These are phyloP conservation scores for Kwoniella mangroviensis DNA, from an alignment of 768 basidiomycete species.

Conservation along the genomic window DNA sequence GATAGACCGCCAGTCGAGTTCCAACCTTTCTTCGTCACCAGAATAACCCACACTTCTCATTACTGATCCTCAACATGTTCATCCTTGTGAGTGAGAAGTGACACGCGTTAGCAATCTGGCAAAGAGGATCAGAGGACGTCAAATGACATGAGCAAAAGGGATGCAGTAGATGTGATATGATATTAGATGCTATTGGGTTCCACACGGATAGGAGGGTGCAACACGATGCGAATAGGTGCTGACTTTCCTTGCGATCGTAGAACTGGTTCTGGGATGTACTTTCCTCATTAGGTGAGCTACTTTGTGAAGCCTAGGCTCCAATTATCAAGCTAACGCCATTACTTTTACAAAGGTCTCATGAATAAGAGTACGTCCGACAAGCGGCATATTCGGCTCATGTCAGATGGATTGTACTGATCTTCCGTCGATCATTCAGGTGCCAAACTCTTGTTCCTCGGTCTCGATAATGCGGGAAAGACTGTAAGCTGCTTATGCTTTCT, in stretches of 20 bases:
- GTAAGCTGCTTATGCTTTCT: conserved; percentile 61
- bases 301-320: neutral
- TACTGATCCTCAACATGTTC: conserved; percentile 33
- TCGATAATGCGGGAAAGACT: conserved; percentile 99
- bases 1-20: too few relatives aligned
- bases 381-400: neutral
- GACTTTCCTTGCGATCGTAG: conserved; percentile 29
- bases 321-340: neutral
- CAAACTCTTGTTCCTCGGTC: conserved; percentile 97
- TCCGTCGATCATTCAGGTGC: conserved; percentile 61
- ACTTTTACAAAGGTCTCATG: conserved; percentile 67
- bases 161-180: neutral
- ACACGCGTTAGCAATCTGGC: neutral
- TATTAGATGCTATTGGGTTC: neutral
- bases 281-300: conserved; percentile 78
- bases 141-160: neutral
- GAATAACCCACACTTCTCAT: neutral
- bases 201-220: neutral
- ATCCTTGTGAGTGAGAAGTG: conserved; percentile 35
- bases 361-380: conserved; percentile 73
- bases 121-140: neutral
- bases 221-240: neutral
- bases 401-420: neutral
- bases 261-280: conserved; percentile 98
- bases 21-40: too few relatives aligned